phyloP scores from a whole-genome alignment of 352 stramenopile species.

The Globisporangium polare region DNA sequence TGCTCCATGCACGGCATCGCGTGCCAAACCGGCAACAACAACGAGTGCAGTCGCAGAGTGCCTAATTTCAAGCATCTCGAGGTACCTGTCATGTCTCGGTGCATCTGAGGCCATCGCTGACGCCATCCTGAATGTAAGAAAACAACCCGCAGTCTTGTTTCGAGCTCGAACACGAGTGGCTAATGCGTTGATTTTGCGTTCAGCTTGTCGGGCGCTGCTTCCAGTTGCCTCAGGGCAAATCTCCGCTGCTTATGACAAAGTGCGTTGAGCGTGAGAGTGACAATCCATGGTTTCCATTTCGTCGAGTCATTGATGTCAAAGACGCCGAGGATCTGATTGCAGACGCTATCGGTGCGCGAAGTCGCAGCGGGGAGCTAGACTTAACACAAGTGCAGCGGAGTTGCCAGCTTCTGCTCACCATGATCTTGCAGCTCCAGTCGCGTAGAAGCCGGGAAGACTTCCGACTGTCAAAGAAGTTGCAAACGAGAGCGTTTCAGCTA shows the following conservation, averaged over 20 bases:
- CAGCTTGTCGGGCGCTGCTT: slow-evolving; percentile 8
- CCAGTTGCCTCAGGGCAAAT: not conserved
- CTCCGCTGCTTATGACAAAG: not conserved
- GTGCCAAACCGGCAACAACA: not conserved
- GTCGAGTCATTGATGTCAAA: slow-evolving; percentile 15
- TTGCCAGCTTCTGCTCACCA: slow-evolving; percentile 4
- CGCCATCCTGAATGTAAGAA: slow-evolving; percentile 11
- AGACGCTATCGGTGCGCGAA: slow-evolving; percentile 14
- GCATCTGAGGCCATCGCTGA: not conserved
- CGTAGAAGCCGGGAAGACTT: not conserved
- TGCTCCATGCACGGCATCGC: not conserved
- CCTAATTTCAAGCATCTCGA: slow-evolving; percentile 9
- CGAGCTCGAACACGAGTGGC: not conserved
- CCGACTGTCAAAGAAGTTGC: not conserved
- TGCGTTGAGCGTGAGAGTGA: slow-evolving; percentile 12
- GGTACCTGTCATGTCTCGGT: not conserved
- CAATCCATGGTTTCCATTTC: slow-evolving; percentile 48
- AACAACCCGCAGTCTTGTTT: not conserved
- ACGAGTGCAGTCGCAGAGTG: not conserved
- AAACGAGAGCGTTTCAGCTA: not conserved
- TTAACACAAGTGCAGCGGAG: not conserved
- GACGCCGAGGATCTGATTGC: slow-evolving; percentile 22
- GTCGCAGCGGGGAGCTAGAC: slow-evolving; percentile 8
- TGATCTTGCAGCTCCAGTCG: not conserved
- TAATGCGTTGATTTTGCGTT: not conserved